Conservation (phyloP, 2,329 filamentous ascomycete species). For the Curvularia sp. region DNA sequence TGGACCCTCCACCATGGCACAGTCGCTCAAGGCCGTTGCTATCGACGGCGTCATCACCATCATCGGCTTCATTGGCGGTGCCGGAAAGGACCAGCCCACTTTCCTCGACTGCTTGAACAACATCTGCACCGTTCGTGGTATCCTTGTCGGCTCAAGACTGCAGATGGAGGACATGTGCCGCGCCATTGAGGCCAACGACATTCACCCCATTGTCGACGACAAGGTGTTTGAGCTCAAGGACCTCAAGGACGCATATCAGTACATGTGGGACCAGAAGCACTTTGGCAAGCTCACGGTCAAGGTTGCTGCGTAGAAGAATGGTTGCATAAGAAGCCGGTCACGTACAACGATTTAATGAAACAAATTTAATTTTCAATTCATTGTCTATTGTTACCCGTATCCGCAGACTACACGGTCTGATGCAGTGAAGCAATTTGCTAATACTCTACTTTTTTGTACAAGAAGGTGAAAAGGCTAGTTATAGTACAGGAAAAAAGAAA, state of each 20-base stretch:
- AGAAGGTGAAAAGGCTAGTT: neutral
- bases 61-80: slow-evolving; percentile 65
- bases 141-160: slow-evolving; percentile 63
- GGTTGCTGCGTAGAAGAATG: slow-evolving; percentile 28
- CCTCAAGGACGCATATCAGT: slow-evolving; percentile 59
- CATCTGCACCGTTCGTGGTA: slow-evolving; percentile 62
- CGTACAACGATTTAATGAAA: neutral
- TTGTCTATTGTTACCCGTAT: neutral
- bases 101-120: slow-evolving; percentile 59
- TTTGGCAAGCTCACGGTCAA: slow-evolving; percentile 48
- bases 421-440: neutral
- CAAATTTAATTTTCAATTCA: neutral
- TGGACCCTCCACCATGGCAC: slow-evolving; percentile 65
- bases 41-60: slow-evolving; percentile 62
- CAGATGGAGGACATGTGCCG: slow-evolving; percentile 67
- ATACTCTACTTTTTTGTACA: neutral
- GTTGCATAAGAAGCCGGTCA: neutral
- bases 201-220: slow-evolving; percentile 65
- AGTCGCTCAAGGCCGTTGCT: slow-evolving; percentile 59
- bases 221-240: slow-evolving; percentile 63
- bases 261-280: slow-evolving; percentile 58
- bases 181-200: slow-evolving; percentile 65
- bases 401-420: neutral
- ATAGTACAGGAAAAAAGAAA: neutral
- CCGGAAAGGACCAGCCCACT: slow-evolving; percentile 57